Evolutionary conservation across 768 basidiomycete genomes (phyloP), one percentile per base, ranked within the genome.

Genomic region (Hirschioporus abietinus): DNA sequence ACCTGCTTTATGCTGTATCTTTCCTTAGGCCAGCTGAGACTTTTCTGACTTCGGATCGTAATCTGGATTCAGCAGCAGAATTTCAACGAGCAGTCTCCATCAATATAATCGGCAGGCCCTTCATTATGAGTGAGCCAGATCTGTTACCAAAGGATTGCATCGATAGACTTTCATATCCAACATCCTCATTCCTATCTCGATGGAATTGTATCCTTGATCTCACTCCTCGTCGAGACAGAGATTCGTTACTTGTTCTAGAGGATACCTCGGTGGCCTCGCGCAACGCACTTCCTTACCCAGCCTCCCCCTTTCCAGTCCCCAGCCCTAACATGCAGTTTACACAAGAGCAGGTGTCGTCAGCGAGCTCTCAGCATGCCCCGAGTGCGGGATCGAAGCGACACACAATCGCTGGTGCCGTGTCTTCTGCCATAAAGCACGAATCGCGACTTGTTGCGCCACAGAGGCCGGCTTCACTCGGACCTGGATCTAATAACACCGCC

Each of bases 201-300:
- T 97, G 95, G 95, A 96, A 93, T 70, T 95, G 93, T 70, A 80
- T 92, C 1, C 85, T 97, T 23, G 93, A 96, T 74, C 81, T 97
- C n/a, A 78, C 84, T 1, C 72, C 83, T 1, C 75, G 71, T 63
- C 71, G 70, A 69, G 76, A 67, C 69, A 71, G 69, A 68, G 71
- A 59, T 42, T 34, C 63, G 69, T 69, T 65, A 64, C 70, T 30
- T 72, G 68, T 63, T 60, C 65, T 63, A 65, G 65, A 69, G 36
- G 57, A 63, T 7, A 63, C 71, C 12, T 65, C 76, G 1, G 67
- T 76, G 12, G 78, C 80, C 57, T 74, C 72, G 0, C 71, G 73
- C 76, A 69, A 85, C 72, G 84, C 81, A 8, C 80, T 92, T 20
- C 91, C 91, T 0, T 88, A 91, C 66, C 92, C 91, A 10, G 82